A percentile compares a stretch with the other conserved stretches of the same genome.
Evolutionary conservation across 768 basidiomycete species (phyloP).

Genomic region (Rhodosporidiobolus odoratus): DNA sequence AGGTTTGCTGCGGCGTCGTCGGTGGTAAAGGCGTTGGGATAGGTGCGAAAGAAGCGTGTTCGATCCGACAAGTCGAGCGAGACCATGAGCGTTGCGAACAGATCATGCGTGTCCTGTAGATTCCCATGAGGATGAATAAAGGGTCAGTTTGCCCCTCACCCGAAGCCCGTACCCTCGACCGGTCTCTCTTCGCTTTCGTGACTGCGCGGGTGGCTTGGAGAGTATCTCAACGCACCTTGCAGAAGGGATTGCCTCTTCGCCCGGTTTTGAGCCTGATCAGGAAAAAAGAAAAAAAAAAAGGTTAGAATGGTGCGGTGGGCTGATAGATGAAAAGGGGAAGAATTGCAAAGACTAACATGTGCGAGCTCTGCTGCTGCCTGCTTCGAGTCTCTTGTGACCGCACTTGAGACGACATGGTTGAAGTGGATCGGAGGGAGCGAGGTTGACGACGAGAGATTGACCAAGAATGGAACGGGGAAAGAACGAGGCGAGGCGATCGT

Average conservation of each 20-base stretch:
- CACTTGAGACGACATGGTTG: constrained; percentile 23
- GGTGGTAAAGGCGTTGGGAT: constrained; percentile 89
- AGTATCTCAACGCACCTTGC: constrained; percentile 44
- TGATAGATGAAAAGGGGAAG: background rate
- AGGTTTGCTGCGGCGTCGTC: constrained; percentile 89
- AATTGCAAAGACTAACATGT: constrained; percentile 28
- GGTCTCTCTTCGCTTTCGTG: too few relatives aligned
- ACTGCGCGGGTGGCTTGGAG: too few relatives aligned
- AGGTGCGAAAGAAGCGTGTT: constrained; percentile 93
- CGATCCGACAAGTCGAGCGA: constrained; percentile 81
- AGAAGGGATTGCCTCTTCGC: constrained; percentile 42
- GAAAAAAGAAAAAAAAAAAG: background rate
- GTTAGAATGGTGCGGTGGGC: too few relatives aligned
- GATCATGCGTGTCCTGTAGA: constrained; percentile 86
- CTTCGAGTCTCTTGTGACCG: constrained; percentile 28
- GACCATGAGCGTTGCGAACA: constrained; percentile 93
- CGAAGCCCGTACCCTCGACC: too few relatives aligned
- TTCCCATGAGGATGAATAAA: background rate
- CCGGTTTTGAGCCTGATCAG: constrained; percentile 41
- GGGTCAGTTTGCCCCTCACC: background rate
- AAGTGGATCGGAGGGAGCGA: background rate
- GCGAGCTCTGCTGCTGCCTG: constrained; percentile 40
- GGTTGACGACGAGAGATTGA: background rate
- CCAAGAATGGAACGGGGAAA: too few relatives aligned
- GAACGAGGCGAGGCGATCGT: background rate